Evolutionary conservation across 768 basidiomycete species (phyloP).

Genomic region (Tephrocybe sp.): DNA sequence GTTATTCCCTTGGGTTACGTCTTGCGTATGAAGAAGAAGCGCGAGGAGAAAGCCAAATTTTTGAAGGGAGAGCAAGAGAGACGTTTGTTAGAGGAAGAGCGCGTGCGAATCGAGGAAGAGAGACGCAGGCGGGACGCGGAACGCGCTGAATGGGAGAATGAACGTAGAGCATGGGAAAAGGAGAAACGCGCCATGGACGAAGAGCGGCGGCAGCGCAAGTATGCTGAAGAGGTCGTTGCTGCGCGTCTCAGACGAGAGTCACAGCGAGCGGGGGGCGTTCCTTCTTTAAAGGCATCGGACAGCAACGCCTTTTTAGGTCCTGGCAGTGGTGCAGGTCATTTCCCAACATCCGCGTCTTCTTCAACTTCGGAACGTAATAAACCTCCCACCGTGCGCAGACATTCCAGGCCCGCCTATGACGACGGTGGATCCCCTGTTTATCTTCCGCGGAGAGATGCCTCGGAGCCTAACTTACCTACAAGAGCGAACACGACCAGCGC

Average conservation of each 20-base stretch:
- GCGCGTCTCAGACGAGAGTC: slow-evolving; percentile 62
- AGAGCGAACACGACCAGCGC: slow-evolving; percentile 23
- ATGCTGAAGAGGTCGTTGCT: slow-evolving; percentile 60
- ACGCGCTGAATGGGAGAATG: slow-evolving; percentile 47
- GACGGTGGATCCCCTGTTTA: slow-evolving; percentile 13
- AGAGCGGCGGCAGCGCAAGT: slow-evolving; percentile 52
- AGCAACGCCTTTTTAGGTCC: slow-evolving; percentile 16
- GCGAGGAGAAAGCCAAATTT: slow-evolving; percentile 71
- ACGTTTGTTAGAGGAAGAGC: slow-evolving; percentile 49
- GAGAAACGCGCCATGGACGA: slow-evolving; percentile 52
- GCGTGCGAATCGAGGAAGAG: slow-evolving; percentile 43
- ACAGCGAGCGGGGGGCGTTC: slow-evolving; percentile 46
- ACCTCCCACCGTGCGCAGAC: slow-evolving; percentile 34
- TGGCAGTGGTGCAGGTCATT: slow-evolving; percentile 25
- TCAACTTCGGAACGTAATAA: slow-evolving; percentile 43
- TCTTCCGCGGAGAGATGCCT: slow-evolving; percentile 44
- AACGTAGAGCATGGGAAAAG: slow-evolving; percentile 47
- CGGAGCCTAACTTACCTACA: slow-evolving; percentile 41
- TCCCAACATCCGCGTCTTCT: slow-evolving; percentile 39
- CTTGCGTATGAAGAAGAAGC: slow-evolving; percentile 70
- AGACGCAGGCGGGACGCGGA: slow-evolving; percentile 44
- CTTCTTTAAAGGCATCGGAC: slow-evolving; percentile 26
- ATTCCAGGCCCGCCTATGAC: slow-evolving; percentile 37
- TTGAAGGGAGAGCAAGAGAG: slow-evolving; percentile 59
- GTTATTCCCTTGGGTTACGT: slow-evolving; percentile 67